Evolutionary conservation across 2,329 filamentous ascomycete genomes (phyloP).

Genomic region (Ascochyta pisi): DNA sequence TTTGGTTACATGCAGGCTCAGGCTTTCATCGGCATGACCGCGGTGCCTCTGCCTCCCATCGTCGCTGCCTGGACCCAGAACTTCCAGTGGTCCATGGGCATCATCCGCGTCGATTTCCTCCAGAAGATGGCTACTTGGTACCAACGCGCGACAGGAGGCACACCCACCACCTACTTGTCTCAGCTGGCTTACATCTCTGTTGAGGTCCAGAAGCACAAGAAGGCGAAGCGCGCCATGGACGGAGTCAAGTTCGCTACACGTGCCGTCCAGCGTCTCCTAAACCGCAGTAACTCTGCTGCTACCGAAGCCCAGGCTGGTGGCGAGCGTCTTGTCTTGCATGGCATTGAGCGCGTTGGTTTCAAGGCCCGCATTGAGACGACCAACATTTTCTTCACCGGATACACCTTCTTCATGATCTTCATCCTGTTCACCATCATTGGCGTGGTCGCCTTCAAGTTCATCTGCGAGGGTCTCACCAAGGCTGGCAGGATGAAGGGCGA

Average conservation of each 20-base stretch:
- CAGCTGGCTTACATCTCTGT: slow-evolving; percentile 78
- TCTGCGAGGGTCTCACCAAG: slow-evolving; percentile 78
- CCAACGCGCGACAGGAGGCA: slow-evolving; percentile 89
- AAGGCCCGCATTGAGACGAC: slow-evolving; percentile 82
- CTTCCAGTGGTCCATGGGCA: slow-evolving; percentile 98
- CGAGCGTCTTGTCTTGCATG: slow-evolving; percentile 66
- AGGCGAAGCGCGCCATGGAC: slow-evolving; percentile 48
- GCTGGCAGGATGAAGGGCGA: slow-evolving; percentile 80
- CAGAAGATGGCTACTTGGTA: slow-evolving; percentile 94
- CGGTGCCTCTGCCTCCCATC: slow-evolving; percentile 82
- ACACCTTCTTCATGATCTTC: slow-evolving; percentile 88
- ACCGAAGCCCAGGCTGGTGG: slow-evolving; percentile 41
- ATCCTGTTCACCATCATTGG: slow-evolving; percentile 75
- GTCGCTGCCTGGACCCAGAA: slow-evolving; percentile 95
- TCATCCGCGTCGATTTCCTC: slow-evolving; percentile 86
- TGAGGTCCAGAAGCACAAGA: slow-evolving; percentile 80
- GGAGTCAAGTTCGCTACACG: slow-evolving; percentile 23
- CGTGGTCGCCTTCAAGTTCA: slow-evolving; percentile 79
- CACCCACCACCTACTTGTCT: slow-evolving; percentile 78
- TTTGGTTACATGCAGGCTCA: slow-evolving; percentile 95
- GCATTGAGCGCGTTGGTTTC: slow-evolving; percentile 90
- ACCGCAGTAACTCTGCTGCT: slow-evolving; percentile 57
- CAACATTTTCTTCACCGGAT: slow-evolving; percentile 91
- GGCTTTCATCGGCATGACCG: slow-evolving; percentile 86
- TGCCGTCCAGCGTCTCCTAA: slow-evolving; percentile 42